Evolutionary conservation across 2,329 filamentous ascomycete species (phyloP), one percentile per base, ranked within the genome.

Genomic region (Neophaeococcomyces mojaviensis): DNA sequence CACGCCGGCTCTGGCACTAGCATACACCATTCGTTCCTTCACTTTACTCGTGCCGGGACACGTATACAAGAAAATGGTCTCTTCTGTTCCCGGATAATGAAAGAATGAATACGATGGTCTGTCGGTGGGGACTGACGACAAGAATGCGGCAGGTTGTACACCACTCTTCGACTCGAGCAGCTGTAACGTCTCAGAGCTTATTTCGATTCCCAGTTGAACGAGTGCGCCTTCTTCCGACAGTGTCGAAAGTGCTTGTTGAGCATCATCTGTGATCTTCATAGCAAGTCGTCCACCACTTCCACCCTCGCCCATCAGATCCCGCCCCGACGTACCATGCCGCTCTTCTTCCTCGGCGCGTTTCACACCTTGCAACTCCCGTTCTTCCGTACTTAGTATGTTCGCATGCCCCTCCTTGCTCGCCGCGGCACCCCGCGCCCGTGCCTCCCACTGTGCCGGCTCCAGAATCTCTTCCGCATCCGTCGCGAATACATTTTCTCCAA

Each of bases 21-120:
- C 78, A 61, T 82, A 81, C 49, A 82, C 57, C 79, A 83, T 82
- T 46, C 79, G 69, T 61, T 82, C 78, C 63, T 79, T 81, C 59
- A 82, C 77, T 60, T 77, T 79, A 12, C 76, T 77, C 10, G 59
- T 68, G 0, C 72, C 70, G 10, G 79, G 79, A 59, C 79, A 83
- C 16, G 79, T 81, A 58, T 81, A 82, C 48, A 82, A 74, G 62
- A 82, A 83, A 18, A 82, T 62, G 10, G 81, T 68, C 2, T 63
- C 58, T 5, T 66, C 62, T 10, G 67, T 67, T 28, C 67, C 64
- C 4, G 68, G 65, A 51, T 78, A 72, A 42, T 73, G 69, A 61
- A 81, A 83, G 57, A 82, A 81, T 3, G 71, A 71, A 58, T 81
- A 82, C 46, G 77, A 67, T 10, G 79, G 79, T 52, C 78, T 74